These are phyloP conservation scores for Lactarius tabidus DNA, from an alignment of 768 basidiomycete species.

Conservation along the genomic window DNA sequence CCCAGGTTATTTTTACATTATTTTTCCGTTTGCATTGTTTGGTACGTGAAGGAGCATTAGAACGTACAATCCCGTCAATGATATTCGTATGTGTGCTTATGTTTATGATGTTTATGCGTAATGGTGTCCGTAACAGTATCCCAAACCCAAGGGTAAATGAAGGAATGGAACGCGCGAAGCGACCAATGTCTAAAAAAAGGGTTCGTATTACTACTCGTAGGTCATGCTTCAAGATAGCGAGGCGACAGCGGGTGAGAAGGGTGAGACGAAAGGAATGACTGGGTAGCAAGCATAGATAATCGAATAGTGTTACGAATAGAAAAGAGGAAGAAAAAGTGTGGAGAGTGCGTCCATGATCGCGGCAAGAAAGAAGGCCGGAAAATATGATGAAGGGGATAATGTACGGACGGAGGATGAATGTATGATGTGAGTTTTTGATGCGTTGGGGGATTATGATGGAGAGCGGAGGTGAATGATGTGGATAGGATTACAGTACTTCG, in stretches of 20 bases:
- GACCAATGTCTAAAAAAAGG: constrained; percentile 10
- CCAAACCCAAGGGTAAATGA: constrained; percentile 12
- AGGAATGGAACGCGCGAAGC: constrained; percentile 13
- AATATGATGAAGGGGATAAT: constrained; percentile 1
- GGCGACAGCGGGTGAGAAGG: background rate
- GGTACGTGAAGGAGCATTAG: constrained; percentile 7
- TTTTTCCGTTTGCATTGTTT: background rate
- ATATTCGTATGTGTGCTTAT: constrained; percentile 17
- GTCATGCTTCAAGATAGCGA: constrained; percentile 4
- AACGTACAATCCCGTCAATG: constrained; percentile 20
- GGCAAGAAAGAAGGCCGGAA: constrained; percentile 10
- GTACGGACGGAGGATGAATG: background rate
- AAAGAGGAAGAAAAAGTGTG: constrained; percentile 5
- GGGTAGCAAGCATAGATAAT: constrained; percentile 16
- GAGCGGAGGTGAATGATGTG: constrained; percentile 17
- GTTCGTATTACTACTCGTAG: constrained; percentile 1
- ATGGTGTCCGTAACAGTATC: constrained; percentile 18
- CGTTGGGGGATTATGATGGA: constrained; percentile 11
- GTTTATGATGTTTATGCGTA: constrained; percentile 12
- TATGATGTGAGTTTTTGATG: constrained; percentile 12
- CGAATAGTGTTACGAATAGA: constrained; percentile 23
- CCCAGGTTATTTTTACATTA: background rate
- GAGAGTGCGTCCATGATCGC: constrained; percentile 7
- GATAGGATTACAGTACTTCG: constrained; percentile 20
- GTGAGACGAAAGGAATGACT: background rate